Percentiles rank a stretch among this genome's conserved stretches.
Conservation (phyloP, 495 filamentous ascomycete genomes). For the Trichoderma gamsii region DNA sequence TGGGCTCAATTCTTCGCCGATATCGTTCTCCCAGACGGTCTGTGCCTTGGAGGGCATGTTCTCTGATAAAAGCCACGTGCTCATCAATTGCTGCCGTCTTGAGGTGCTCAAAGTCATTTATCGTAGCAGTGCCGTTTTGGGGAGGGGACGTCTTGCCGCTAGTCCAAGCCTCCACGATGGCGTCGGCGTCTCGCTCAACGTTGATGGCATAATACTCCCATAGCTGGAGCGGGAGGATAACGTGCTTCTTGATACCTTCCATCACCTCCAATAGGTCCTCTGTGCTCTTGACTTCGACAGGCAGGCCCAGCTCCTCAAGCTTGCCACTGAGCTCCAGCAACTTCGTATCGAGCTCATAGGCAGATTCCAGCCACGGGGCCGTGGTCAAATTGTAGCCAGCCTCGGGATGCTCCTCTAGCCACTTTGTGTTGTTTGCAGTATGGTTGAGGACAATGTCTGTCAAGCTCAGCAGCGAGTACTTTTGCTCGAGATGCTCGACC, state of each 20-base stretch:
- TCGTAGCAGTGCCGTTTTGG: constrained; percentile 33
- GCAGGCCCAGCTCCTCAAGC: constrained; percentile 61
- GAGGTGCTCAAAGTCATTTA: constrained; percentile 41
- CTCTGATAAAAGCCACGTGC: constrained; percentile 45
- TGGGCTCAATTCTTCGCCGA: constrained; percentile 60
- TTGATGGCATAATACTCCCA: constrained; percentile 94
- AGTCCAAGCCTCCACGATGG: constrained; percentile 66
- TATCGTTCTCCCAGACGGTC: constrained; percentile 75
- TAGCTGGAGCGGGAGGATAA: constrained; percentile 65
- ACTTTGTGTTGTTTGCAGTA: constrained; percentile 90
- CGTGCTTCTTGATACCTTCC: constrained; percentile 73
- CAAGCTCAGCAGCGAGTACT: constrained; percentile 77
- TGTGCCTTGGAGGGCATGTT: constrained; percentile 58
- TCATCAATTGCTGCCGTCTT: constrained; percentile 34
- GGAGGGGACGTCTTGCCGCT: constrained; percentile 45
- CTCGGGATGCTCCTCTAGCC: constrained; percentile 92
- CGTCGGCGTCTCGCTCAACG: constrained; percentile 63
- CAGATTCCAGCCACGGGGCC: constrained; percentile 86
- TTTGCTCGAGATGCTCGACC: constrained; percentile 73
- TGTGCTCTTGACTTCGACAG: constrained; percentile 60
- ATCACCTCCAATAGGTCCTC: constrained; percentile 80
- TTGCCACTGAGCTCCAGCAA: constrained; percentile 70
- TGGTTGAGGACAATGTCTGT: constrained; percentile 99
- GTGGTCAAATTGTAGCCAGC: constrained; percentile 92
- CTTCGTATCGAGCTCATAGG: constrained; percentile 78